Evolutionary conservation across 805 yeast species (phyloP).

Genomic region (Metschnikowia noctiluminum): DNA sequence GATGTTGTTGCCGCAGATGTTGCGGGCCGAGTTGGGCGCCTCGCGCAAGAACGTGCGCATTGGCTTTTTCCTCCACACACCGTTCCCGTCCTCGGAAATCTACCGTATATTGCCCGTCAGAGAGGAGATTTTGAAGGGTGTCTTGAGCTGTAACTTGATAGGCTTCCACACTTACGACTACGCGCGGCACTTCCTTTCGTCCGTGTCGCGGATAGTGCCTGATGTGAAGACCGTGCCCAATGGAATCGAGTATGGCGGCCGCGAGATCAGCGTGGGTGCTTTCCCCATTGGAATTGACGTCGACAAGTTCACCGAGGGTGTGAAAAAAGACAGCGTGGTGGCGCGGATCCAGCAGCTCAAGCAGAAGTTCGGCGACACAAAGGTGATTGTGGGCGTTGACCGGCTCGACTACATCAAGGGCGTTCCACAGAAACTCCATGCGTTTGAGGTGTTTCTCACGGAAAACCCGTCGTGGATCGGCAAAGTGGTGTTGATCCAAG

Average conservation of each 20-base stretch:
- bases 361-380: constrained; percentile 65
- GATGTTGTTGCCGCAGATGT: constrained; percentile 89
- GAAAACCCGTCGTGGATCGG: constrained; percentile 99
- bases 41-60: constrained; percentile 58
- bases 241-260: constrained; percentile 75
- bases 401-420: constrained; percentile 96
- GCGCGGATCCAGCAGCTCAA: constrained; percentile 62
- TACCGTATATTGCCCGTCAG: constrained; percentile 95
- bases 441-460: constrained; percentile 85
- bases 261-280: constrained; percentile 85
- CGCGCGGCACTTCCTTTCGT: constrained; percentile 90
- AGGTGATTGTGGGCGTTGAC: constrained; percentile 94
- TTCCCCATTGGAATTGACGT: constrained; percentile 99
- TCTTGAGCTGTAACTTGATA: constrained; percentile 86
- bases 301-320: constrained; percentile 80
- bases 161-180: constrained; percentile 99
- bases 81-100: constrained; percentile 96
- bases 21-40: constrained; percentile 57
- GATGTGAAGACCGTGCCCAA: constrained; percentile 84
- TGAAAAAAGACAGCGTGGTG: constrained; percentile 59
- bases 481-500: constrained; percentile 90
- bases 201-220: constrained; percentile 75
- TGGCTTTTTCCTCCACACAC: constrained; percentile 95
- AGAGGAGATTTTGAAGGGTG: constrained; percentile 86
- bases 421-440: constrained; percentile 95